Percentiles rank a stretch among this genome's conserved stretches.
phyloP scores from a whole-genome alignment of 2,329 filamentous ascomycete species.

The Ascochyta pisi region DNA sequence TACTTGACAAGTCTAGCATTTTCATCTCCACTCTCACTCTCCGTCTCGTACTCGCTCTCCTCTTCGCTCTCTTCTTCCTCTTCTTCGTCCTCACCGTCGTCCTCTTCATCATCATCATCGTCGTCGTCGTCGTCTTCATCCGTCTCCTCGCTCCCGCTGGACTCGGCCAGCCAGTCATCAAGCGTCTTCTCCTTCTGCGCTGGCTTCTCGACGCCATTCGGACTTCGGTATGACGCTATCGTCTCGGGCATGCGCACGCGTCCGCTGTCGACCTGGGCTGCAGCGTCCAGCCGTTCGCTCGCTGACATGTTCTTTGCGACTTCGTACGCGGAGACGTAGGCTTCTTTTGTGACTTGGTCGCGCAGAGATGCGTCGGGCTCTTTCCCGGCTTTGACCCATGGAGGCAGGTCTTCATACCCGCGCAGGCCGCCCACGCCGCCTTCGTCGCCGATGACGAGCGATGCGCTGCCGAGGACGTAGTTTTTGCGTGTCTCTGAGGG shows the following conservation, averaged over 20 bases:
- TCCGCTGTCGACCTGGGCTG: slow-evolving; percentile 44
- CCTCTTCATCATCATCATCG: slow-evolving; percentile 60
- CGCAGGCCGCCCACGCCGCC: slow-evolving; percentile 71
- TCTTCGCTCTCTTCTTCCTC: slow-evolving; percentile 64
- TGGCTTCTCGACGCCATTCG: slow-evolving; percentile 49
- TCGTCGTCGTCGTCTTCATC: slow-evolving; percentile 66
- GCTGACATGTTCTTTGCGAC: slow-evolving; percentile 60
- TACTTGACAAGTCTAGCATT: slow-evolving; percentile 48
- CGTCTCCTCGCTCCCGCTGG: slow-evolving; percentile 57
- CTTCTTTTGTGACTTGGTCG: slow-evolving; percentile 56
- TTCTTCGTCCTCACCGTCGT: slow-evolving; percentile 61
- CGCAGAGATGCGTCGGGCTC: slow-evolving; percentile 81
- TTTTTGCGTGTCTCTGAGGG: slow-evolving; percentile 84
- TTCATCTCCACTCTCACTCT: slow-evolving; percentile 53
- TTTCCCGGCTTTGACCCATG: slow-evolving; percentile 80
- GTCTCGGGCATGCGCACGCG: slow-evolving; percentile 47
- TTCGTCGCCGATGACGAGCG: slow-evolving; percentile 80
- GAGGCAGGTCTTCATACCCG: slow-evolving; percentile 83
- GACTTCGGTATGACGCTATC: slow-evolving; percentile 49
- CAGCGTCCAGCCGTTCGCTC: slow-evolving; percentile 68
- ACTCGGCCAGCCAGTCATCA: slow-evolving; percentile 85
- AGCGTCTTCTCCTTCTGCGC: slow-evolving; percentile 73
- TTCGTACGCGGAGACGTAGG: slow-evolving; percentile 42
- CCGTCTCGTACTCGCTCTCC: slow-evolving; percentile 64
- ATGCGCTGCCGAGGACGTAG: slow-evolving; percentile 82